Evolutionary conservation across 139 green algal genomes (phyloP).

Genomic region (Micractinium sp.): DNA sequence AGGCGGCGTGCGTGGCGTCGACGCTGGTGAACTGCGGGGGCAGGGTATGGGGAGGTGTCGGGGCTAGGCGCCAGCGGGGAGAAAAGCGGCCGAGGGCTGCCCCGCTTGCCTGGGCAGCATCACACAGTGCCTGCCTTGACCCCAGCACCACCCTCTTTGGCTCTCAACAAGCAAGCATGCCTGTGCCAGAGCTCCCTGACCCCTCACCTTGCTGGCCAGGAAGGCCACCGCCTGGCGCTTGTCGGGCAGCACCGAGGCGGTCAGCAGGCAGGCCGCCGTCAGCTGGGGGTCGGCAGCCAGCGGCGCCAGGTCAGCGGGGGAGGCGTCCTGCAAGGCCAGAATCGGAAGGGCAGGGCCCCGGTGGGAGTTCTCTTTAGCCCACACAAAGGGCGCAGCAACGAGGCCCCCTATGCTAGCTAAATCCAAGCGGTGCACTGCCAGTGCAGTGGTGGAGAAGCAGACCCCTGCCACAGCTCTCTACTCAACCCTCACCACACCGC

Average conservation of each 20-base stretch:
- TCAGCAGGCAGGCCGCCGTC: slow-evolving; percentile 2
- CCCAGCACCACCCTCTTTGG: neutral
- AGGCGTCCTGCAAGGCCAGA: neutral
- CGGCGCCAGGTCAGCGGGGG: neutral
- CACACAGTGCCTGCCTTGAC: neutral
- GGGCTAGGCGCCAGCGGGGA: neutral
- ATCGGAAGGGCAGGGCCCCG: no score
- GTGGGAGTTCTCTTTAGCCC: neutral
- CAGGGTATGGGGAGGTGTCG: neutral
- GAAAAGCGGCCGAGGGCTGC: neutral
- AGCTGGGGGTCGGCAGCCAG: neutral
- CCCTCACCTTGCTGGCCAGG: neutral
- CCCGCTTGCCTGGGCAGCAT: neutral
- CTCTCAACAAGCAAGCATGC: neutral
- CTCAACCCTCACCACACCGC: neutral
- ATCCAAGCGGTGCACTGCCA: neutral
- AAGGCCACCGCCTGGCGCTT: neutral
- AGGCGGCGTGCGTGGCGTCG: neutral
- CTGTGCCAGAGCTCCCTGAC: neutral
- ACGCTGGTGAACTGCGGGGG: neutral
- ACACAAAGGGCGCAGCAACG: no score
- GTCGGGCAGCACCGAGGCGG: neutral
- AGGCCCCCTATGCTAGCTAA: neutral
- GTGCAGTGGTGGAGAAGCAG: no score
- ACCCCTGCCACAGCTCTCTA: neutral